phyloP scores from a whole-genome alignment of 371 early-diverging fungal species.

The Saksenaea oblongispora region DNA sequence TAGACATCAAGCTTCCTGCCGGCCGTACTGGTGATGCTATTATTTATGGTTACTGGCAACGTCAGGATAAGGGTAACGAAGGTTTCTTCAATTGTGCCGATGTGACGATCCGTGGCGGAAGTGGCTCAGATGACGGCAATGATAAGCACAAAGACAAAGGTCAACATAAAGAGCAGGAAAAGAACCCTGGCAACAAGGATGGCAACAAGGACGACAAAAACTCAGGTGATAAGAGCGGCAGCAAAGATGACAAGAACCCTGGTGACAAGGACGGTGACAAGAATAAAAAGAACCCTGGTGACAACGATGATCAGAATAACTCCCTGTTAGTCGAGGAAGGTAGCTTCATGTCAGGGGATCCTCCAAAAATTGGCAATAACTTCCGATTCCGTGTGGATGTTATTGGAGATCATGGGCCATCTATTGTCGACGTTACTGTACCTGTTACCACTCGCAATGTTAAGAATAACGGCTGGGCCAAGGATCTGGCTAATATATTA shows the following conservation, averaged over 20 bases:
- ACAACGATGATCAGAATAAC: conserved; percentile 67
- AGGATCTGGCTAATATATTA: not conserved
- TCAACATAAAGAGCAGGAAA: not conserved
- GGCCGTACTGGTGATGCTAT: conserved; percentile 1
- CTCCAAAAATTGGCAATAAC: conserved; percentile 76
- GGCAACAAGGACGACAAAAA: conserved; percentile 79
- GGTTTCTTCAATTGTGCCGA: conserved; percentile 9
- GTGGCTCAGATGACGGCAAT: not conserved
- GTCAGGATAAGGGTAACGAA: not conserved
- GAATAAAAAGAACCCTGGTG: conserved; percentile 52
- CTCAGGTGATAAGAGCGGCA: conserved; percentile 61
- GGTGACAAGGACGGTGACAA: conserved; percentile 66
- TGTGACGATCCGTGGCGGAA: not conserved
- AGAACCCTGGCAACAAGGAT: conserved; percentile 41
- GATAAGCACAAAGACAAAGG: not conserved
- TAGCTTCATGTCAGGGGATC: not conserved
- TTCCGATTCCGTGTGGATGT: not conserved
- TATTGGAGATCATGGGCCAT: not conserved
- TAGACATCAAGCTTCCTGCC: not conserved
- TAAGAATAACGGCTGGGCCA: not conserved
- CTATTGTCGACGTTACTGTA: not conserved
- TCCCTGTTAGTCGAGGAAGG: conserved; percentile 45
- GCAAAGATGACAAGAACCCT: conserved; percentile 21
- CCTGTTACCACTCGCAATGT: not conserved
- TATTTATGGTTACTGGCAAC: conserved; percentile 1